Evolutionary conservation across 176 grass and related monocot genomes (phyloP), one percentile per base, ranked within the genome.

Genomic region (Aechmea fasciata): DNA sequence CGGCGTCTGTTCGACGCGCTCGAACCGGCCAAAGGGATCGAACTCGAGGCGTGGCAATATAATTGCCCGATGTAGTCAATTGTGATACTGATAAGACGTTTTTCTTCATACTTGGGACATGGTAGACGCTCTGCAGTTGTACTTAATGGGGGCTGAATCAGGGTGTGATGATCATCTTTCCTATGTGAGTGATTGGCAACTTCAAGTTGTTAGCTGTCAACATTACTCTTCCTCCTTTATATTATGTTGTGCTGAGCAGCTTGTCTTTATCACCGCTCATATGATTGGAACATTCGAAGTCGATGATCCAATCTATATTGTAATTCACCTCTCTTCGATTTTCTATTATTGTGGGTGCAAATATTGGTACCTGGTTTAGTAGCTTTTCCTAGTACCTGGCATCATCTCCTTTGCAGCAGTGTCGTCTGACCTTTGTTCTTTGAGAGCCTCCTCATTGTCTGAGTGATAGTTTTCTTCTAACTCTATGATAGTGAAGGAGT

Each of bases 201-300:
- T 53, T 71, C 2, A 49, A 82, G 67, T 82, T 76, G 17, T 82
- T 66, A 1, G 26, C 15, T 48, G 11, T 66, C 3, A 82, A 3
- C 10, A 82, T 63, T 8, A 67, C 57, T 59, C 50, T 13, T 0
- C 18, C 19, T 72, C 10, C 73, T 11, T 62, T 77, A 11, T 83
- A 72, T 17, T 77, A 2, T 0, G 1, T 1, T 47, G 67, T 50
- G 1, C 14, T 7, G 1, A 69, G 0, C 0, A 76, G 7, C 14
- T 70, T 69, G 1, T 65, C 51, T 1, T 68, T 51, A 26, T 81
- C 17, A 12, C 10, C 47, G 0, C 10, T 49, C 13, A 57, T 67
- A 3, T 70, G 61, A 11, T 53, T 79, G 25, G 25, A 26, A 26
- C 25, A 26, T 26, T 1, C 1, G 2, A 1, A 26, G 25, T 26